Evolutionary conservation across 1,139 yeast species (phyloP), one percentile per base, ranked within the genome.

Genomic region (Hansenula sp.): DNA sequence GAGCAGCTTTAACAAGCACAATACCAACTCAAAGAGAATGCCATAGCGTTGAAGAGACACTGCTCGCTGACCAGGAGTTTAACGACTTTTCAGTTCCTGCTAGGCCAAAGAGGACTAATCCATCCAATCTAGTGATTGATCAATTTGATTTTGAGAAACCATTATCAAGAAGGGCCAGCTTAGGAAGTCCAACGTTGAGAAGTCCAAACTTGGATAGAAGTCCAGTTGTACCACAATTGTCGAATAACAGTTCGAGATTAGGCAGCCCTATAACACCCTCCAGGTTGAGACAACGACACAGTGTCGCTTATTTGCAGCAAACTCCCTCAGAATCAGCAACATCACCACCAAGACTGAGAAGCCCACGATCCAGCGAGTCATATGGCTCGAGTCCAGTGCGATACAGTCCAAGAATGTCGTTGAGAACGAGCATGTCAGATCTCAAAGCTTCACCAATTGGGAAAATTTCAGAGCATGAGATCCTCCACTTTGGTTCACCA

Each of bases 21-120:
- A 27, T 25, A 14, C 14, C 42, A 21, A 10, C 9, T 4, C 48
- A 34, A 21, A 48, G 30, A 36, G 42, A 40, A 29, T 49, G 54
- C 16, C 53, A 48, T 35, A 35, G 41, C 4, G 48, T 52, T 1
- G 56, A 53, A 30, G 57, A 53, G 14, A 53, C 56, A 8, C 34
- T 53, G 6, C 14, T 41, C 4, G 55, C 54, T 1, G 57, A 53
- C 32, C 36, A 39, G 25, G 52, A 51, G 24, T 48, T 52, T 27
- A 37, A 45, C 7, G 55, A 51, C 27, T 51, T 34, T 28, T 27
- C 40, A 1, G 13, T 52, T 2, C 44, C 45, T 6, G 33, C 13
- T 1, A n/a, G 51, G 2, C 44, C 44, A 7, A 34, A 13, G 8
- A 35, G 43, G 12, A 24, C 37, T 12, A n/a, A 25, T 11, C 38